Conservation (phyloP, 2,329 filamentous ascomycete genomes). For the Colletotrichum chlorophyti region DNA sequence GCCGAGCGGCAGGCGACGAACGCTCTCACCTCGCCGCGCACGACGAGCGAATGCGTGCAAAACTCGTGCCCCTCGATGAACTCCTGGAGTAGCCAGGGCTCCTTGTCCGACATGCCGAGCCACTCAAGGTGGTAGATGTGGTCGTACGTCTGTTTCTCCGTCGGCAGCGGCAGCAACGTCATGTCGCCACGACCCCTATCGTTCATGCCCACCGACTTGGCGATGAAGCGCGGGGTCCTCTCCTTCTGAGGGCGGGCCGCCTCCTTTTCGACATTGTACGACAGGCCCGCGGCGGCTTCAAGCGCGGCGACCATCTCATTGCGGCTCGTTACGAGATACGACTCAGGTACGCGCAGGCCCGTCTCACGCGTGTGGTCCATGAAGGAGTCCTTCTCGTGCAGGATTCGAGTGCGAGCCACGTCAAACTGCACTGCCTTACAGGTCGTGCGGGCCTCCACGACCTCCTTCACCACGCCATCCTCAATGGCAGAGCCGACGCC, state of each 20-base stretch:
- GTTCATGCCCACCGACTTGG: conserved; percentile 71
- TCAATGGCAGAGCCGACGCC: conserved; percentile 70
- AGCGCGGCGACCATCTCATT: conserved; percentile 62
- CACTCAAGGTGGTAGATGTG: conserved; percentile 58
- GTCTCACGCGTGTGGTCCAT: conserved; percentile 62
- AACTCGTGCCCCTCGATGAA: conserved; percentile 69
- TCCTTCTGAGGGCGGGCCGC: conserved; percentile 9
- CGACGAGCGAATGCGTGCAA: conserved; percentile 73
- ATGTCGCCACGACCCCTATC: conserved; percentile 66
- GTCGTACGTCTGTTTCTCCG: conserved; percentile 57
- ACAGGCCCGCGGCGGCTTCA: conserved; percentile 33
- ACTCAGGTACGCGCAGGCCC: conserved; percentile 60
- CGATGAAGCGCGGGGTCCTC: conserved; percentile 57
- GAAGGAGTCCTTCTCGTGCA: conserved; percentile 73
- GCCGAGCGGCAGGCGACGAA: conserved; percentile 72
- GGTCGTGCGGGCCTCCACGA: conserved; percentile 60
- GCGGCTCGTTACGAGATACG: conserved; percentile 57
- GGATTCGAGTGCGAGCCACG: conserved; percentile 56
- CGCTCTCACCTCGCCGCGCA: conserved; percentile 68
- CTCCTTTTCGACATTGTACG: background rate
- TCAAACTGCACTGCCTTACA: conserved; percentile 72
- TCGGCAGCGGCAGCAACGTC: conserved; percentile 67
- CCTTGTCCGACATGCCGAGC: conserved; percentile 54
- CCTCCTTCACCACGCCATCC: conserved; percentile 70
- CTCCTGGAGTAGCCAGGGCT: conserved; percentile 74